Percentiles rank a stretch among this genome's conserved stretches.
Conservation (phyloP, 2,329 filamentous ascomycete genomes). For the Monosporascus sp. region DNA sequence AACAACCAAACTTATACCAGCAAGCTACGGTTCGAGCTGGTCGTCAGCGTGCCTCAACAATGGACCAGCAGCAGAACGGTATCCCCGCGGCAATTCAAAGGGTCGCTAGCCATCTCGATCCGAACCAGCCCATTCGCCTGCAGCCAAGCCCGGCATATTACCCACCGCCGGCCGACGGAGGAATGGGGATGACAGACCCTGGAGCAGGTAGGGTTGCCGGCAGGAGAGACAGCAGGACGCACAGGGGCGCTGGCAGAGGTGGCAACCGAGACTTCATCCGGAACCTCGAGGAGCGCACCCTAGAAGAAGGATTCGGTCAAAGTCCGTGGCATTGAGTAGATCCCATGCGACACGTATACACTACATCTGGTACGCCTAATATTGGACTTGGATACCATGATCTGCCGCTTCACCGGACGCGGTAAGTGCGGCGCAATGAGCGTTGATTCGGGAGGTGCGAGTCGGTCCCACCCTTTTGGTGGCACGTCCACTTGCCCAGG, state of each 20-base stretch:
- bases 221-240: conserved; percentile 69
- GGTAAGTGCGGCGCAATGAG: not conserved
- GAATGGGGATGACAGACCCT: conserved; percentile 61
- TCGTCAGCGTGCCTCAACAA: conserved; percentile 87
- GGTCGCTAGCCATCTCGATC: conserved; percentile 92
- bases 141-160: conserved; percentile 98
- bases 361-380: conserved; percentile 1
- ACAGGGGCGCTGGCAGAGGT: conserved; percentile 48
- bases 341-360: conserved; percentile 4
- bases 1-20: conserved; percentile 59
- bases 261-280: conserved; percentile 86
- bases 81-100: conserved; percentile 90
- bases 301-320: conserved; percentile 81
- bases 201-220: conserved; percentile 52
- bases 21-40: conserved; percentile 73
- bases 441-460: not conserved
- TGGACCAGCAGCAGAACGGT: conserved; percentile 90
- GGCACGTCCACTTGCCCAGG: not conserved
- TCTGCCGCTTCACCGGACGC: not conserved
- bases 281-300: conserved; percentile 85
- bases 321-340: conserved; percentile 61
- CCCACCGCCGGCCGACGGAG: conserved; percentile 78
- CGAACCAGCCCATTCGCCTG: conserved; percentile 85
- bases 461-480: not conserved
- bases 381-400: not conserved